Base-by-base conservation (phyloP, 257 asterid genomes). In the Capsicum rhomboideum region DNA sequence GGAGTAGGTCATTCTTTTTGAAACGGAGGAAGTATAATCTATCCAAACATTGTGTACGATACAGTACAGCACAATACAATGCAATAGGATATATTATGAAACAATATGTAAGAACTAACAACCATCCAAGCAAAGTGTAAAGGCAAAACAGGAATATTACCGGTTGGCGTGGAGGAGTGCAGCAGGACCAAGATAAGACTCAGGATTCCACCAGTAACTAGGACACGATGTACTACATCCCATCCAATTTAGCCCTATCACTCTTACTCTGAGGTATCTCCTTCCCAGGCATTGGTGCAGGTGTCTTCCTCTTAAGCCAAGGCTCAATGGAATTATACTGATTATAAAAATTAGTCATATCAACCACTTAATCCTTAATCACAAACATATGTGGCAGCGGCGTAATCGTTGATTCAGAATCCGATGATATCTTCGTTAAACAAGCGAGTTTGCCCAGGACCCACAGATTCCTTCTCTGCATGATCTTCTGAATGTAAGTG, bases 201-300 rank as follows among this genome's bases (percentile, higher is more conserved):
- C 99, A 16, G 99, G 98, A 83, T 94, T 94, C 99, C 99, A 96
- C 98, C 99, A 94, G 85, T 96, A 96, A 85, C 99, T 96, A 10
- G 98, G 97, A 86, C 98, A 96, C 26, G 97, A 91, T 44, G 98
- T 92, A 85, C 98, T 94, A 50, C 97, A 96, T 96, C 78, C 97
- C 97, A 88, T 96, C 97, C 6, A 96, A 93, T 91, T 96, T 94
- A 85, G 93, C 93, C 88, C 95, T 87, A 55, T 96, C 97, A 44
- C 83, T 92, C 90, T 93, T 94, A 85, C 90, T 92, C 95, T 96
- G 97, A 44, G 89, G 90, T 82, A 91, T 80, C 92, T 94, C 98
- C 90, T 93, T 96, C 82, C 95, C 97, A 1, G 91, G 90, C 6
- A 54, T 85, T 80, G 88, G 90, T 12, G 94, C 82, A 8, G 95